These are phyloP conservation scores for Graphilbum fragrans DNA, from an alignment of 2,329 filamentous ascomycete genomes.

Conservation along the genomic window DNA sequence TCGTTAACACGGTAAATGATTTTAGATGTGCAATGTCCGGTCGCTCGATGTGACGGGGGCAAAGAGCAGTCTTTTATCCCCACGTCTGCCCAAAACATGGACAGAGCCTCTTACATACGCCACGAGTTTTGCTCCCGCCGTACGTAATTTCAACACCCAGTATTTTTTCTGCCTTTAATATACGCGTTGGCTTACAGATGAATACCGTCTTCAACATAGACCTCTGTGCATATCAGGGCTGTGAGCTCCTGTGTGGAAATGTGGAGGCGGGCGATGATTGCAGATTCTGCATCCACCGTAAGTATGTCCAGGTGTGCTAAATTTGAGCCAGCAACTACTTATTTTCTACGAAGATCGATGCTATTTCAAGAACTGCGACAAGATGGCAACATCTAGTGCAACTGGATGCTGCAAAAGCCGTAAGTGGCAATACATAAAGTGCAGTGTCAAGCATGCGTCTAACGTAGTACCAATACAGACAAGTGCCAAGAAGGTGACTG, in stretches of 20 bases:
- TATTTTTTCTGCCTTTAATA: not conserved
- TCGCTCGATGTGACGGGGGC: not conserved
- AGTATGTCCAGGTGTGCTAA: too few species aligned
- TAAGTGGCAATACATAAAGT: not conserved
- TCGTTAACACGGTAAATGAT: not conserved
- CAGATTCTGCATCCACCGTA: not conserved
- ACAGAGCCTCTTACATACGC: constrained; percentile 1
- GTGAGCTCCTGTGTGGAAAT: constrained; percentile 4
- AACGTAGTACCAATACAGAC: not conserved
- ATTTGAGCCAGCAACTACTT: too few species aligned
- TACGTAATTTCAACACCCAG: not conserved
- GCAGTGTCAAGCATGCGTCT: too few species aligned
- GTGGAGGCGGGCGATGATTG: not conserved
- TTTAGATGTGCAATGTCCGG: constrained; percentile 1
- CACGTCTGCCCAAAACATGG: not conserved
- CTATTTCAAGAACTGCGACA: too few species aligned
- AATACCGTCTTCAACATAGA: not conserved
- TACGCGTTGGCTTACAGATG: too few species aligned
- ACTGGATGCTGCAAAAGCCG: too few species aligned
- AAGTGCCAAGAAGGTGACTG: not conserved
- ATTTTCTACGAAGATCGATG: too few species aligned
- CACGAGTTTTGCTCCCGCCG: constrained; percentile 6
- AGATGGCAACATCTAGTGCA: too few species aligned
- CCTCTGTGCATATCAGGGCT: not conserved
- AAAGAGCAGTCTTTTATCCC: constrained; percentile 3